Evolutionary conservation across 129 eudicot species (phyloP).

Genomic region (Artemisia argyi): DNA sequence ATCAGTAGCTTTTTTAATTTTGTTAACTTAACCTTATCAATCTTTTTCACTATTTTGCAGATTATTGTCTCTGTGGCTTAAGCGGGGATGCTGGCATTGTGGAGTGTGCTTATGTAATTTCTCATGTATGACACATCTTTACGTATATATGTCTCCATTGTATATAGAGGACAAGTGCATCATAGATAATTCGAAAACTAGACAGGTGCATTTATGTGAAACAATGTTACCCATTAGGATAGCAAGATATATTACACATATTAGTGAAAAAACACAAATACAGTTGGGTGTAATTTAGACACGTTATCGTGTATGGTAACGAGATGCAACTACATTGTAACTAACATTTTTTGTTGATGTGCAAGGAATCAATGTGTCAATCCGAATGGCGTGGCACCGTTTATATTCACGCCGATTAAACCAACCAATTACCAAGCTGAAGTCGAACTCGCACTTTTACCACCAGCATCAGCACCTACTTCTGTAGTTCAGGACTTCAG

Average conservation of each 20-base stretch:
- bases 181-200: background rate
- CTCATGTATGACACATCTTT: slow-evolving; percentile 45
- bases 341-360: background rate
- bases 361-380: slow-evolving; percentile 63
- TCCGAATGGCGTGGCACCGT: slow-evolving; percentile 18
- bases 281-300: no score
- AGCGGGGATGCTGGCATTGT: slow-evolving; percentile 85
- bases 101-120: slow-evolving; percentile 75
- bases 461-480: slow-evolving; percentile 56
- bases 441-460: slow-evolving; percentile 30
- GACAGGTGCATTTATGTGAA: slow-evolving; percentile 58
- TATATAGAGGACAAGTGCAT: no score
- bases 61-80: slow-evolving; percentile 36
- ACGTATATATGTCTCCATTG: no score
- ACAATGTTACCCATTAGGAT: slow-evolving; percentile 11
- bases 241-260: no score
- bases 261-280: background rate
- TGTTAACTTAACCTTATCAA: no score
- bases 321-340: no score
- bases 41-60: no score
- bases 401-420: slow-evolving; percentile 29
- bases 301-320: background rate
- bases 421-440: slow-evolving; percentile 43
- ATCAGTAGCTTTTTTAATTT: no score
- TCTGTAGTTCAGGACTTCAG: slow-evolving; percentile 27